phyloP scores from a whole-genome alignment of 1,139 yeast species.

The Insectozyma bohioensis region DNA sequence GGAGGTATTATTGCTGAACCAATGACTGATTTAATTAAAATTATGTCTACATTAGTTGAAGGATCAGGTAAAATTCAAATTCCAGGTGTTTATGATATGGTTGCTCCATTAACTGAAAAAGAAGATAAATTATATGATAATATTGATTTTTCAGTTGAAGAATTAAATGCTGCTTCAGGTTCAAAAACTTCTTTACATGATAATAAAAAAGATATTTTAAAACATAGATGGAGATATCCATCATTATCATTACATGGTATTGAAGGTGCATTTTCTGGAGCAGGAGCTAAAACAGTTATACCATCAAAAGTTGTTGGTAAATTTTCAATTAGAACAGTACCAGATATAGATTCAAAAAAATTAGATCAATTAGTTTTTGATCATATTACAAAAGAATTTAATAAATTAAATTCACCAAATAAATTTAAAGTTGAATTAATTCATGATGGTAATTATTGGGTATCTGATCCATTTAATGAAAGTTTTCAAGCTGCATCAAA shows the following conservation, averaged over 20 bases:
- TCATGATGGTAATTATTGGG: constrained; percentile 97
- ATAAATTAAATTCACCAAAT: constrained; percentile 73
- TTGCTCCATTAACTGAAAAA: constrained; percentile 82
- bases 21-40: constrained; percentile 84
- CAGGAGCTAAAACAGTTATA: constrained; percentile 97
- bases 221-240: constrained; percentile 99
- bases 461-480: constrained; percentile 89
- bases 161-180: constrained; percentile 86
- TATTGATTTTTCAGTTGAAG: constrained; percentile 82
- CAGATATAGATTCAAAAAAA: constrained; percentile 79
- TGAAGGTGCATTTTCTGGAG: constrained; percentile 93
- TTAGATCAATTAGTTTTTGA: constrained; percentile 75
- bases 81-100: constrained; percentile 91
- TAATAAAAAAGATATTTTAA: constrained; percentile 78
- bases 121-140: constrained; percentile 79
- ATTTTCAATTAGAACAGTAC: constrained; percentile 96
- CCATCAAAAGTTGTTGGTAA: constrained; percentile 94
- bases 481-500: constrained; percentile 91
- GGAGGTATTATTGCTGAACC: constrained; percentile 99
- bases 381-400: constrained; percentile 66
- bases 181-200: constrained; percentile 78
- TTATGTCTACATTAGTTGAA: constrained; percentile 75
- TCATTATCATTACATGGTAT: constrained; percentile 94
- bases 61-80: constrained; percentile 78
- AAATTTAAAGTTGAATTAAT: constrained; percentile 67